These are phyloP conservation scores for Trichoderma hamatum DNA, from an alignment of 2,329 filamentous ascomycete species.

Conservation along the genomic window DNA sequence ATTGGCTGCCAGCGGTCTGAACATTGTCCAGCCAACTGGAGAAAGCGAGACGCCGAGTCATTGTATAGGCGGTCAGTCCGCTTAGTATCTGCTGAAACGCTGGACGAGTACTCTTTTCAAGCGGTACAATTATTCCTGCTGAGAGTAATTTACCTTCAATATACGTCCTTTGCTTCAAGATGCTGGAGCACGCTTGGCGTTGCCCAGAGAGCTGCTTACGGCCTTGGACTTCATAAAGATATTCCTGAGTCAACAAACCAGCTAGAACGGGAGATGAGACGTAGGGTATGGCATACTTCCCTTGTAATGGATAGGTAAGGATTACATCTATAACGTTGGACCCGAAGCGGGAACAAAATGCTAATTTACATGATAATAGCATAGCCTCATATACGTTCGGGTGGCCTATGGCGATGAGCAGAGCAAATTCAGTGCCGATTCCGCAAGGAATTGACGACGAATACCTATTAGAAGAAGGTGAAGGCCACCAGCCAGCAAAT, in stretches of 20 bases:
- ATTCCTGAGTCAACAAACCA: slow-evolving; percentile 1
- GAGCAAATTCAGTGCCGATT: neutral
- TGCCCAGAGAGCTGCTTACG: slow-evolving; percentile 15
- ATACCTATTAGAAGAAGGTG: neutral
- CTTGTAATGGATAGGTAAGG: slow-evolving; percentile 8
- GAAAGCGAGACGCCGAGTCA: slow-evolving; percentile 15
- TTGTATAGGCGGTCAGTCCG: slow-evolving; percentile 19
- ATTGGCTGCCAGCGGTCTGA: slow-evolving; percentile 17
- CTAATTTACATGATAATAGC: neutral
- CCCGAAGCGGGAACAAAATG: neutral
- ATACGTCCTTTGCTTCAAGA: slow-evolving; percentile 17
- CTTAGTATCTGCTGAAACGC: slow-evolving; percentile 8
- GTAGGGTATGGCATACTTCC: slow-evolving; percentile 7
- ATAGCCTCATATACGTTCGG: slow-evolving; percentile 20
- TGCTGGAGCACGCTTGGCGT: slow-evolving; percentile 21
- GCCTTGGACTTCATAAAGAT: slow-evolving; percentile 11
- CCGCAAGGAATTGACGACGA: slow-evolving; percentile 18
- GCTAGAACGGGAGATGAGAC: slow-evolving; percentile 19
- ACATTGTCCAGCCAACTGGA: slow-evolving; percentile 12
- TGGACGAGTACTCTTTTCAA: slow-evolving; percentile 12
- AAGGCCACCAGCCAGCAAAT: neutral
- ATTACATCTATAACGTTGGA: neutral
- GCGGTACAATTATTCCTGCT: neutral
- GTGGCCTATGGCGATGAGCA: neutral
- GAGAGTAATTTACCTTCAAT: slow-evolving; percentile 14